Conservation (phyloP, 2,329 filamentous ascomycete genomes). For the Colletotrichum musae region DNA sequence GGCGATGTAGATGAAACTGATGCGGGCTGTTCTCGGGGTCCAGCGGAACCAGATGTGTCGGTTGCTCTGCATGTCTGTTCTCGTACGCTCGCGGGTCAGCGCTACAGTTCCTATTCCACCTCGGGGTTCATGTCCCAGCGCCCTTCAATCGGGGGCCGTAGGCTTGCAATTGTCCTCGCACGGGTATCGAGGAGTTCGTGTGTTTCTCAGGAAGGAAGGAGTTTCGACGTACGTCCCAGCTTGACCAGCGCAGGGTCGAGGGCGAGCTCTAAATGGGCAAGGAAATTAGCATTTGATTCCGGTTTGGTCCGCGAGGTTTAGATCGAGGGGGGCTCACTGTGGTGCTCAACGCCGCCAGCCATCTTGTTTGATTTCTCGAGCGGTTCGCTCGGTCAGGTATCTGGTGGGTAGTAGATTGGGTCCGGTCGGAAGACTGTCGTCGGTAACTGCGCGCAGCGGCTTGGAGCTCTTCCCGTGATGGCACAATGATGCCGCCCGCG, state of each 20-base stretch:
- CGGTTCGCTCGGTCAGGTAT: constrained; percentile 1
- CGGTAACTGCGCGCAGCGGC: constrained; percentile 6
- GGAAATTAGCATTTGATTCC: constrained; percentile 35
- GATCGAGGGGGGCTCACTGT: constrained; percentile 42
- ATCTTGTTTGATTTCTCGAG: constrained; percentile 33
- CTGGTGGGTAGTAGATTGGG: not conserved
- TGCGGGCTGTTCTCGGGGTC: constrained; percentile 85
- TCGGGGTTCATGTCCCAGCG: not conserved
- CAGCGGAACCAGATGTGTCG: constrained; percentile 97
- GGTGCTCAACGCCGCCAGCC: constrained; percentile 42
- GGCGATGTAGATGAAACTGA: constrained; percentile 83
- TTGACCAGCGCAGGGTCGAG: constrained; percentile 64
- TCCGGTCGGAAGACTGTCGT: constrained; percentile 26
- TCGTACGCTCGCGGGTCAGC: constrained; percentile 43
- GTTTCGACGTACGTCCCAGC: constrained; percentile 58
- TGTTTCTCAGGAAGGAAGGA: not conserved
- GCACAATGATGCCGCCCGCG: constrained; percentile 4
- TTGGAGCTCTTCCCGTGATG: constrained; percentile 8
- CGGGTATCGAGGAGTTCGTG: not conserved
- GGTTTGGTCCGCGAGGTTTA: too few relatives aligned
- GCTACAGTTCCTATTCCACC: not conserved
- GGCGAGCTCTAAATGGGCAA: constrained; percentile 54
- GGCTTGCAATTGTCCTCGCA: not conserved
- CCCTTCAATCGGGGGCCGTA: not conserved
- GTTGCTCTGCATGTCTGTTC: constrained; percentile 83